Evolutionary conservation across 2,329 filamentous ascomycete species (phyloP), one percentile per base, ranked within the genome.

Genomic region (Zymoseptoria pseudotritici): DNA sequence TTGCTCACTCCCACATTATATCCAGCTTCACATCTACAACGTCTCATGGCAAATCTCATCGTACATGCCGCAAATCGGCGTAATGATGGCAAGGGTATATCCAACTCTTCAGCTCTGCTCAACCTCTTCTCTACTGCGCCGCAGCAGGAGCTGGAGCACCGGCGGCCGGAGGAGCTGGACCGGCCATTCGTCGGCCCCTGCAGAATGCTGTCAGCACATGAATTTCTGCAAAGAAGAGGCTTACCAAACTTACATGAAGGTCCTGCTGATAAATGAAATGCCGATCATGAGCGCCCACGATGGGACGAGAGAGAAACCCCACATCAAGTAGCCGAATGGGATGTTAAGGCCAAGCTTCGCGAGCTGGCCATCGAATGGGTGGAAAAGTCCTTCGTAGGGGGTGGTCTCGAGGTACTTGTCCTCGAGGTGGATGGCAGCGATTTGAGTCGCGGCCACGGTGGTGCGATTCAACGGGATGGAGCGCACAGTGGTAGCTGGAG

Each of bases 271-370:
- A 72, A 92, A 85, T 57, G 86, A 89, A 67, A 93, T 80, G 54
- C 83, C 72, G 66, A 93, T 80, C 89, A 93, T 92, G 71, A 91
- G 86, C 58, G 84, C 76, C 89, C 89, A 93, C 67, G 80, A 85
- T 2, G 85, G 85, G 65, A 86, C 78, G 72, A 79, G 76, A 36
- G 79, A 76, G 69, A 87, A 80, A 29, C 70, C 79, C 83, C 84
- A 91, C 67, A 90, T 79, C 56, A 82, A 66, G 71, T 89, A 91
- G 59, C 82, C 89, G 51, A 87, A 75, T 49, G 87, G 86, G 56
- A 88, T 75, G 31, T 82, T 78, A 29, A 90, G 68, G 64, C 82
- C 81, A 64, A 83, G 80, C 77, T 88, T 75, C 61, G 84, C 85
- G 50, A 89, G 76, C 62, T 78, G 75, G 63, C 89, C 88, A 69